These are phyloP conservation scores for Colletotrichum sojae DNA, from an alignment of 2,329 filamentous ascomycete genomes.

Conservation along the genomic window DNA sequence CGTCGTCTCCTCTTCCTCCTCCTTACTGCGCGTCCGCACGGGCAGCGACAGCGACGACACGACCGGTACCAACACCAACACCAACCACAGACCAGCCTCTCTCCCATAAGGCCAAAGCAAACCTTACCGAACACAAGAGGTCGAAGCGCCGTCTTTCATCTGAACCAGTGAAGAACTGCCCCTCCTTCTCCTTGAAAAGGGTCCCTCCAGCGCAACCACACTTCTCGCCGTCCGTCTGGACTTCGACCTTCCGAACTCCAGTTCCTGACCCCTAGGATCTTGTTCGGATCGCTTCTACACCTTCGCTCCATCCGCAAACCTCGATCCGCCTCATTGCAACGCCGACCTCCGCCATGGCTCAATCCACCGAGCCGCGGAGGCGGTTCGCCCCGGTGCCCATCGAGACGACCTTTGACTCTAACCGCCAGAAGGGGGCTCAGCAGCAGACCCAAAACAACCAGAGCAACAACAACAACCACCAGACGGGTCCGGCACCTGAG, in stretches of 20 bases:
- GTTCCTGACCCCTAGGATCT: conserved; percentile 18
- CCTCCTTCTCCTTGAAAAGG: conserved; percentile 28
- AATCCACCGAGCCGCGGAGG: conserved; percentile 61
- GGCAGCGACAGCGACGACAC: conserved; percentile 18
- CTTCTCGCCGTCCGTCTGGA: conserved; percentile 9
- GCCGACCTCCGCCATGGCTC: conserved; percentile 52
- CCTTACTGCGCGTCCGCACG: conserved; percentile 25
- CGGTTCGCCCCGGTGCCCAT: conserved; percentile 79
- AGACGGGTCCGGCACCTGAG: conserved; percentile 68
- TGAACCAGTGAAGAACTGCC: conserved; percentile 28
- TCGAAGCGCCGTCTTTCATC: conserved; percentile 34
- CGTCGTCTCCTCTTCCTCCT: neutral
- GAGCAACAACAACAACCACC: conserved; percentile 31
- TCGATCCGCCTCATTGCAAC: neutral
- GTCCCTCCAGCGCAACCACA: conserved; percentile 6
- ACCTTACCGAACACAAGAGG: conserved; percentile 10
- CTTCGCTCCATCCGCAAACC: neutral
- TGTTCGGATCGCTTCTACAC: conserved; percentile 17
- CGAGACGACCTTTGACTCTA: conserved; percentile 78
- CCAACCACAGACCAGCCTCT: conserved; percentile 37
- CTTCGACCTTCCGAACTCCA: conserved; percentile 20
- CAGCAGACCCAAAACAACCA: conserved; percentile 38
- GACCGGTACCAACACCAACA: conserved; percentile 4
- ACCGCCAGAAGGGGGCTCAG: conserved; percentile 57
- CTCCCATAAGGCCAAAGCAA: conserved; percentile 18